Evolutionary conservation across 495 filamentous ascomycete species (phyloP), one percentile per base, ranked within the genome.

Genomic region (Trichoderma gamsii): DNA sequence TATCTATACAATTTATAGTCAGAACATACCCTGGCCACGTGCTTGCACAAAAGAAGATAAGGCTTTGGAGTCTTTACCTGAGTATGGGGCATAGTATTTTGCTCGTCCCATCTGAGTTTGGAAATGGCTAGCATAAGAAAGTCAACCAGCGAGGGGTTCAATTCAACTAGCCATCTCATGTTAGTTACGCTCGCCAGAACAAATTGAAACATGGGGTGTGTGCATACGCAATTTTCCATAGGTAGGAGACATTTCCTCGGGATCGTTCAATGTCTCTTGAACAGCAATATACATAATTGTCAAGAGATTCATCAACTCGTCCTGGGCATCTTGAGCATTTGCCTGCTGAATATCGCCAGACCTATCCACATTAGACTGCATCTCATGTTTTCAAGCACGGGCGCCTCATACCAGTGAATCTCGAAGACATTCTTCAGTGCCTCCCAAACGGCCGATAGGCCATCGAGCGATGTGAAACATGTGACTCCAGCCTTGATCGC

Each of bases 51-150:
- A 8, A 65, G 43, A 44, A 27, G 0, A 21, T 13, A 5, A 13
- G 21, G 2, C 15, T 9, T n/a, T 25, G 63, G 29, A 29, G 35
- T 3, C 35, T 11, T 65, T 67, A 72, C 72, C 71, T 78, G 76
- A 23, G 75, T 74, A 65, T 78, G 76, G 12, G 77, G 77, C 23
- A 78, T 72, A 13, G 73, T 67, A 23, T 71, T 69, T 13, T 68
- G 80, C 56, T 99, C 95, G 72, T 97, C 92, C 92, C 96, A 99
- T 56, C 95, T 85, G 29, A 97, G 77, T 69, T 86, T 89, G 0
- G 91, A 85, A 29, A 92, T 88, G 3, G 90, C 86, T 52, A 89
- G 85, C 21, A 93, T 84, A 71, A 97, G 79, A 63, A 89, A 89
- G 18, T 89, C 82, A 23, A 96, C 78, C 44, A 97, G 76, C 68